Percentiles rank a stretch among this genome's conserved stretches.
Evolutionary conservation across 1,139 yeast genomes (phyloP).

Genomic region (Nadsonia commutata): DNA sequence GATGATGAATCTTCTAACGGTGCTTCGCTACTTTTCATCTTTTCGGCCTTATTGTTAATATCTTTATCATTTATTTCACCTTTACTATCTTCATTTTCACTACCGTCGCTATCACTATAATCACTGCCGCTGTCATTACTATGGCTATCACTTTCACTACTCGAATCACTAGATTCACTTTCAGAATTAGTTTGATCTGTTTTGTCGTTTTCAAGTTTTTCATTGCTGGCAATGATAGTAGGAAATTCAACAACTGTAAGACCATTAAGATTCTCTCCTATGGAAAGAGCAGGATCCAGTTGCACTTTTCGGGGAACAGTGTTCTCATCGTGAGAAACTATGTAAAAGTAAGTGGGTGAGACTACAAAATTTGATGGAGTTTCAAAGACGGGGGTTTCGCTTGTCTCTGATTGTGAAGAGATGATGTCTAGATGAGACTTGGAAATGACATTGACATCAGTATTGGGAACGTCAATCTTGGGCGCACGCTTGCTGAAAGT

Average conservation of each 20-base stretch:
- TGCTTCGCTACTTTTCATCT: too few relatives aligned
- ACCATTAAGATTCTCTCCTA: background rate
- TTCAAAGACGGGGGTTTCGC: background rate
- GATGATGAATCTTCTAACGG: too few relatives aligned
- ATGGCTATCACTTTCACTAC: background rate
- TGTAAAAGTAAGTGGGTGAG: background rate
- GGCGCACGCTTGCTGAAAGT: too few relatives aligned
- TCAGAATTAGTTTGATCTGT: background rate
- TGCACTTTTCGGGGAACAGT: background rate
- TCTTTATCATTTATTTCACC: background rate
- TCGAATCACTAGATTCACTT: background rate
- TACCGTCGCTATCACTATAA: background rate
- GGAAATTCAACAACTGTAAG: background rate
- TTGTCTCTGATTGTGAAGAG: background rate
- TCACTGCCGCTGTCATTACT: background rate
- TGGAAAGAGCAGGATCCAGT: background rate
- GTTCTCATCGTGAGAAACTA: background rate
- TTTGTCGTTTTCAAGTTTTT: background rate
- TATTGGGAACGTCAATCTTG: too few relatives aligned
- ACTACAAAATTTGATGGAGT: too few relatives aligned
- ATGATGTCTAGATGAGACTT: background rate
- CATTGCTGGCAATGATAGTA: background rate
- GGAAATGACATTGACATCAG: background rate
- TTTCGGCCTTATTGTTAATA: background rate
- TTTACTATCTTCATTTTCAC: background rate